Evolutionary conservation across 208 protist genomes (phyloP).

Genomic region (Crithidia thermophila): DNA sequence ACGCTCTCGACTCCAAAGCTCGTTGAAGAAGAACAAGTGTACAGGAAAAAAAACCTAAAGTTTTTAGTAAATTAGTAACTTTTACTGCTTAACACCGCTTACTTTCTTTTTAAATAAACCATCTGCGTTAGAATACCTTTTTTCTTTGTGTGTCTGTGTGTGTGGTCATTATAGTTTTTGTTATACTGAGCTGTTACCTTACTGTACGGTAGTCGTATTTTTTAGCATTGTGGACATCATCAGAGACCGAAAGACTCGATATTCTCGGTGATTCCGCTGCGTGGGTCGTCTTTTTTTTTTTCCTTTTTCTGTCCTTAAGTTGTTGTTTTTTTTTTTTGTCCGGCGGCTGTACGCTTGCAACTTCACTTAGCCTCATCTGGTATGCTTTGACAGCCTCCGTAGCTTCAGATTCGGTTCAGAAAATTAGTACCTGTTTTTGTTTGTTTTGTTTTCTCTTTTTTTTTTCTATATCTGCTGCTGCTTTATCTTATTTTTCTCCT

Average conservation of each 20-base stretch:
- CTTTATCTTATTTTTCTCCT: neutral
- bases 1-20: too few relatives aligned
- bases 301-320: neutral
- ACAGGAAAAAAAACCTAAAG: too few relatives aligned
- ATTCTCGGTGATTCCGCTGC: too few relatives aligned
- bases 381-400: too few relatives aligned
- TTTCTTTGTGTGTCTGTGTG: neutral
- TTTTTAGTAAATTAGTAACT: neutral
- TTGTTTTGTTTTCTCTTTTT: neutral
- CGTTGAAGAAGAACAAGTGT: too few relatives aligned
- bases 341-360: neutral
- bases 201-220: neutral
- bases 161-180: neutral
- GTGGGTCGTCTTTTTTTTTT: neutral
- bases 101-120: slow-evolving; percentile 3
- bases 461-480: slow-evolving; percentile 12
- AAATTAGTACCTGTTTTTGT: neutral
- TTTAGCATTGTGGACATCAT: neutral
- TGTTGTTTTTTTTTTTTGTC: neutral
- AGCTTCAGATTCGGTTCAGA: too few relatives aligned
- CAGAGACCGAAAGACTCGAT: too few relatives aligned
- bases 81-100: neutral
- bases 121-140: too few relatives aligned
- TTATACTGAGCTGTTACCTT: neutral
- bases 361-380: too few relatives aligned